These are phyloP conservation scores for Fusarium aywerte DNA, from an alignment of 2,329 filamentous ascomycete genomes.

Conservation along the genomic window DNA sequence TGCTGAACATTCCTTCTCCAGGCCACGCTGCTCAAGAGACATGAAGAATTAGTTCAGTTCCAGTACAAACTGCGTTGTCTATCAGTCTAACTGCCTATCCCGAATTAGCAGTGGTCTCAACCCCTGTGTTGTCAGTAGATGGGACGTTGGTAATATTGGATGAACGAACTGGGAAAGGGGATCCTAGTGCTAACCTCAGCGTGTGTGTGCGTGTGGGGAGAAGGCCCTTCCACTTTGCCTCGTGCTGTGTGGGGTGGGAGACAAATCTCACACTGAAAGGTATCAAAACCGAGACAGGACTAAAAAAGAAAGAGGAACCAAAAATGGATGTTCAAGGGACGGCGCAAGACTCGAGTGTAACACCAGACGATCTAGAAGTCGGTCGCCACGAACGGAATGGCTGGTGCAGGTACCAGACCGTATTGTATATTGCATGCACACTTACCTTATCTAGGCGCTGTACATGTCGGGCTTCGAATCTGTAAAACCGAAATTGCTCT, in stretches of 20 bases:
- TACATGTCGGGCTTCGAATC: constrained; percentile 2
- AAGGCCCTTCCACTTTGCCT: constrained; percentile 24
- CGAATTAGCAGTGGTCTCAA: not conserved
- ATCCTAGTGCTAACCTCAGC: constrained; percentile 10
- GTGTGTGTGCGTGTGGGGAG: constrained; percentile 17
- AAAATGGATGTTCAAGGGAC: not conserved
- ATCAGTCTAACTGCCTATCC: not conserved
- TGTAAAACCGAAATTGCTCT: constrained; percentile 19
- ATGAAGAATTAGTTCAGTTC: not conserved
- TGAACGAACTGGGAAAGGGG: constrained; percentile 20
- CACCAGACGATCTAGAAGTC: constrained; percentile 5
- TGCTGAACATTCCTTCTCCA: not conserved
- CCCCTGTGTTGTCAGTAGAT: not conserved
- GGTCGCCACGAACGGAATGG: not conserved
- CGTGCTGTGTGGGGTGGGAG: constrained; percentile 24
- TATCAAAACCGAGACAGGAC: constrained; percentile 37
- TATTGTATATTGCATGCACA: not conserved
- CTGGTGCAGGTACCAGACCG: not conserved
- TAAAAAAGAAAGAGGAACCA: constrained; percentile 28
- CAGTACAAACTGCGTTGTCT: not conserved
- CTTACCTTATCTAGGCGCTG: not conserved
- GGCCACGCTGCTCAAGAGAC: not conserved
- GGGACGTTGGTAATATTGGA: not conserved
- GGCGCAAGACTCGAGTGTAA: constrained; percentile 4
- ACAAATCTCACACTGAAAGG: constrained; percentile 38